Base-by-base conservation (phyloP, 257 asterid genomes). In the Nyctanthes arbortristis region DNA sequence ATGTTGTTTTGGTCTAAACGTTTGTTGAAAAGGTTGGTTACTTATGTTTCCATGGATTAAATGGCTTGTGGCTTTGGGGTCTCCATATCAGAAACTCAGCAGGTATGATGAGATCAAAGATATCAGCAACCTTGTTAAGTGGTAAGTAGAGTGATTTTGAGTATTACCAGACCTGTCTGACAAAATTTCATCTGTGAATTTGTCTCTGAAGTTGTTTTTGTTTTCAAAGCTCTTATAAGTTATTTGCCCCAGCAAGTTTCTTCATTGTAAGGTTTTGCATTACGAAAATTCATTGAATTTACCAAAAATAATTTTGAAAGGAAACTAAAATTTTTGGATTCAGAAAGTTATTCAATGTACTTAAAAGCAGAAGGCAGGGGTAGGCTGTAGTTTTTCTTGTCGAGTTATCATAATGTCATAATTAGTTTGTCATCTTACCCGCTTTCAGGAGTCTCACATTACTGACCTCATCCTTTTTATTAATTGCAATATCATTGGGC, bases 381-480 rank as follows among this genome's bases (percentile, higher is more conserved):
- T 35, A 56, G 55, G 66, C 68, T 63, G 62, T 30, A 63, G 61
- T 63, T 35, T 70, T 73, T 29, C 43, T 39, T 68, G 63, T 76
- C 63, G 60, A 71, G 59, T 64, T 70, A 40, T 57, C 16, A 73
- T 73, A 65, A 31, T 70, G 33, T 64, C 24, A 10, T 49, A 47
- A 39, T 47, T 55, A 61, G 33, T 36, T 64, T 37, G 43, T 68
- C 65, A 43, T 67, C 65, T 60, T 63, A 35, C 58, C 66, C 61
- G n/a, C 66, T 70, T 67, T 20, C 20, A 22, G 57, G 61, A 25
- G 61, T 68, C 54, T 24, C n/a, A 24, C 54, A 68, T 49, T 31
- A 7, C 13, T 2, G 58, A 49, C 29, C 8, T 20, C 58, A 49
- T 49, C 22, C 13, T 18, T 49, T 7, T 49, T 6, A 6, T 49